Conservation (phyloP, 176 grass and related monocot species). For the Oryza longistaminata region DNA sequence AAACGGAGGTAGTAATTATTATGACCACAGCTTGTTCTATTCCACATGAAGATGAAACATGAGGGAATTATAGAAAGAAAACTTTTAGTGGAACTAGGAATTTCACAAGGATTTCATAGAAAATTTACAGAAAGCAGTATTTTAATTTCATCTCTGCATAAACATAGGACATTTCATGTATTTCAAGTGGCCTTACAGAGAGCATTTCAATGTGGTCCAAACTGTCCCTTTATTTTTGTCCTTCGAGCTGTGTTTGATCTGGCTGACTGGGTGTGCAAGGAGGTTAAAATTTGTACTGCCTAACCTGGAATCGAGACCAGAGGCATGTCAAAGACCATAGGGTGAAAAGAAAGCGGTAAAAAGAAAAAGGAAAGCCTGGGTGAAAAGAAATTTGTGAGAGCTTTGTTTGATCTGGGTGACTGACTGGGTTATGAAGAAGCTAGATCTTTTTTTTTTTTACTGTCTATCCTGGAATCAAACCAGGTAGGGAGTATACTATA, state of each 20-base stretch:
- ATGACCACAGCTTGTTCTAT: neutral
- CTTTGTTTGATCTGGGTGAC: neutral
- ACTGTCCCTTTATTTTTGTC: neutral
- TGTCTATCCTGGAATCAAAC: neutral
- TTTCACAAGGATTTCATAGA: neutral
- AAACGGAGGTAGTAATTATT: too few relatives aligned
- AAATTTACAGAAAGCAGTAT: neutral
- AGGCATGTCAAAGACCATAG: neutral
- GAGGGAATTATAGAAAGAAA: neutral
- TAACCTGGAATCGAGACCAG: neutral
- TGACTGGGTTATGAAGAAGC: neutral
- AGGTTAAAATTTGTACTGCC: neutral
- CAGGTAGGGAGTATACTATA: neutral
- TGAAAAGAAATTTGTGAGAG: neutral
- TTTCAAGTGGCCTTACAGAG: neutral
- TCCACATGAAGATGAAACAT: neutral
- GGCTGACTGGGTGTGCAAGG: neutral
- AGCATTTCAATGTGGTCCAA: neutral
- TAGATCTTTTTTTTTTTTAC: neutral
- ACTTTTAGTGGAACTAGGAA: neutral
- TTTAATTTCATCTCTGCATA: neutral
- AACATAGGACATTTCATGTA: neutral
- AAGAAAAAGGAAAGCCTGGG: constrained; percentile 37
- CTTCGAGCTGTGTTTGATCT: neutral
- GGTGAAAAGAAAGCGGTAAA: neutral